Evolutionary conservation across 257 asterid species (phyloP), one percentile per base, ranked within the genome.

Genomic region (Solanum gandarillasii): DNA sequence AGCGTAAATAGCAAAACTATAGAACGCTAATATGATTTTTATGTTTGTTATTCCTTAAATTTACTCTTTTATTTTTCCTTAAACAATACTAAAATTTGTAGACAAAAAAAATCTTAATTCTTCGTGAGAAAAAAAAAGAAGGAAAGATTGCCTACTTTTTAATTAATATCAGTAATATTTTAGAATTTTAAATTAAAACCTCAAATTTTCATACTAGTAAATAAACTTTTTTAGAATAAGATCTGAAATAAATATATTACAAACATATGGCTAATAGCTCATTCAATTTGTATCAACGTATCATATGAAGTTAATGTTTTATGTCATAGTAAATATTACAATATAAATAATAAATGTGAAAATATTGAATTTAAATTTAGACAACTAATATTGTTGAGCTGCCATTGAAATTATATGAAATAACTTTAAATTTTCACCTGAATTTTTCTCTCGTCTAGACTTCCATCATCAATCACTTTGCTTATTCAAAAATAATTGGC

Each of bases 341-440:
- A 52, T 20, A 55, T 55, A 55, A 20, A 55, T 20, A 6, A 55
- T 0, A 20, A 20, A 18, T 55, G 11, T 55, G 25, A 55, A 55
- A 55, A 20, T 7, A 55, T 0, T 55, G 65, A 55, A 1, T 20
- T 18, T 55, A 0, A 55, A 55, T 55, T 20, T 55, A 55, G 65
- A 1, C 9, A 0, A 0, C 1, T 18, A 55, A 0, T 55, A 0
- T 55, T 55, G 1, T 55, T 55, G 11, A 55, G 0, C 2, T 20
- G 5, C 1, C 3, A 13, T 5, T 48, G 58, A 48, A 48, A 48
- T 48, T 48, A 48, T 48, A 48, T 0, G 0, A 0, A 0, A 0
- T 48, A 48, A 0, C 8, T 13, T 14, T 48, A 48, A 48, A 0
- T 48, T 14, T 14, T 48, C 58, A 5, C 0, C 0, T 48, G 21